Conservation (phyloP, 2,329 filamentous ascomycete species). For the Cercospora sesami region DNA sequence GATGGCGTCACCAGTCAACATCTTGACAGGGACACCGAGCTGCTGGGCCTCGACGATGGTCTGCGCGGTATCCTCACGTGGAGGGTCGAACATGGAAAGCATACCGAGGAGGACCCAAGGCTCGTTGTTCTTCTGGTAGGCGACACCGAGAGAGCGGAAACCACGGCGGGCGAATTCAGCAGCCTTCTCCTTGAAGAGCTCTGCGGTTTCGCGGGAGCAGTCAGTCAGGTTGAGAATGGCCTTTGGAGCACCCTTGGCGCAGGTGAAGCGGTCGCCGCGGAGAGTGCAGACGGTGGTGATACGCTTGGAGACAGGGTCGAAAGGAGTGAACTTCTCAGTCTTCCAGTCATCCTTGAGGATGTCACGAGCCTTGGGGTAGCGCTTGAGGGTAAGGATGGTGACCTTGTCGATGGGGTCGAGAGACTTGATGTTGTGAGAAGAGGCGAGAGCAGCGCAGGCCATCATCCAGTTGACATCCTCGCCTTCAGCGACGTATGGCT, state of each 20-base stretch:
- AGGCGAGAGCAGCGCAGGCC: constrained; percentile 74
- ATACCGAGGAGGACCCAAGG: constrained; percentile 73
- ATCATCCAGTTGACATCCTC: constrained; percentile 84
- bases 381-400: constrained; percentile 72
- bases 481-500: constrained; percentile 73
- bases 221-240: constrained; percentile 69
- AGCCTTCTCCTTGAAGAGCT: constrained; percentile 70
- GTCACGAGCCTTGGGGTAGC: constrained; percentile 74
- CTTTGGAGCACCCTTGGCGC: constrained; percentile 76
- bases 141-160: constrained; percentile 78
- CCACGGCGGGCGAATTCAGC: constrained; percentile 74
- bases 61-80: constrained; percentile 75
- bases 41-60: constrained; percentile 75
- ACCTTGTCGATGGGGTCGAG: constrained; percentile 79
- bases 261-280: constrained; percentile 69
- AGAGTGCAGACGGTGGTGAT: constrained; percentile 70
- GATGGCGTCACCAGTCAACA: constrained; percentile 78
- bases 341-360: constrained; percentile 73
- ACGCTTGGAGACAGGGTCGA: constrained; percentile 78
- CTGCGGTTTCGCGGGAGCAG: constrained; percentile 64
- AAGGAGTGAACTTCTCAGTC: constrained; percentile 74
- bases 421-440: constrained; percentile 76
- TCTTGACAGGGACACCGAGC: constrained; percentile 76
- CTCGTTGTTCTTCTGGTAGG: constrained; percentile 73
- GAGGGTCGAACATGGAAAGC: constrained; percentile 78